These are phyloP conservation scores for Plectosphaerella cucumerina DNA, from an alignment of 2,329 filamentous ascomycete genomes.

Conservation along the genomic window DNA sequence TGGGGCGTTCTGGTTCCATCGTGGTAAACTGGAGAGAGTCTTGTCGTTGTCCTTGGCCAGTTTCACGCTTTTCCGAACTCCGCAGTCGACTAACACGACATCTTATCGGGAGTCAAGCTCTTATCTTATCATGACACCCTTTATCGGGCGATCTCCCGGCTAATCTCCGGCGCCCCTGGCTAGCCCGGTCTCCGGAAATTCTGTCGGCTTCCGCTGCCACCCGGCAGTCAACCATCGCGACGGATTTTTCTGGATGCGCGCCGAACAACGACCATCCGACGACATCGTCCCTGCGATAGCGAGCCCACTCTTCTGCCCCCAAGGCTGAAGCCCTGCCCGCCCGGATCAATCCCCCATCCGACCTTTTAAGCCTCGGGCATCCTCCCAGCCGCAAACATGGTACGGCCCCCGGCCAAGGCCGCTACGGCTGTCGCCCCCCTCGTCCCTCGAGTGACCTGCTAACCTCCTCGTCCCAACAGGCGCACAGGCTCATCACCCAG, in stretches of 20 bases:
- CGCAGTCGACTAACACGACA: background rate
- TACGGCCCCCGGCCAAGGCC: conserved; percentile 1
- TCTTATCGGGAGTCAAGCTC: background rate
- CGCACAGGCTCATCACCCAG: conserved; percentile 66
- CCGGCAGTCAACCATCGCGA: background rate
- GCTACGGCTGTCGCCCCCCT: background rate
- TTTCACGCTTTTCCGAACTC: background rate
- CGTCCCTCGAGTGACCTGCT: background rate
- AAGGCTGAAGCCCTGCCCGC: background rate
- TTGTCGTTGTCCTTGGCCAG: background rate
- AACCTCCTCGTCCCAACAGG: conserved; percentile 2
- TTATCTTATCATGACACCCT: background rate
- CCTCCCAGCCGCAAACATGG: conserved; percentile 7
- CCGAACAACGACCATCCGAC: background rate
- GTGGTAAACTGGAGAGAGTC: background rate
- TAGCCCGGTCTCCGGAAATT: background rate
- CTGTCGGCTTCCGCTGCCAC: background rate
- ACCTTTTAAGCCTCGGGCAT: background rate
- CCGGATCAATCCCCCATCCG: background rate
- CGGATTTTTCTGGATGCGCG: background rate
- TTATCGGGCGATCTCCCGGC: background rate
- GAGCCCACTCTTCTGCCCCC: background rate
- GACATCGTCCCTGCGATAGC: background rate
- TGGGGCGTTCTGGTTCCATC: background rate
- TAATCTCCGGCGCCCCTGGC: background rate